Conservation (phyloP, 1,284 basidiomycete species). For the Entoloma clypeatum region DNA sequence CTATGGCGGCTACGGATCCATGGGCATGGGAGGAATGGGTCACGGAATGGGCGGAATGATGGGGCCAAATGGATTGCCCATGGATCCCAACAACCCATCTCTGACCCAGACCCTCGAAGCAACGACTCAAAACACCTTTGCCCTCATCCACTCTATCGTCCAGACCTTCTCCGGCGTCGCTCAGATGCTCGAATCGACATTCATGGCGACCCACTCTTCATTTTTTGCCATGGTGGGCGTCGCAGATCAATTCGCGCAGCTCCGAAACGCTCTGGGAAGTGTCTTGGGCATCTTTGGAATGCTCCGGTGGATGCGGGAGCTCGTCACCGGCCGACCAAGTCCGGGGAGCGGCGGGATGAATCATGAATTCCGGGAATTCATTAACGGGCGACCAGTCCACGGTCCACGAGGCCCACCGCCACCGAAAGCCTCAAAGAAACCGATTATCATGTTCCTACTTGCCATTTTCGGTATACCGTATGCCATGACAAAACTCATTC, state of each 20-base stretch:
- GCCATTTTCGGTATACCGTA: conserved; percentile 95
- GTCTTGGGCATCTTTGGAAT: conserved; percentile 92
- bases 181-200: conserved; percentile 97
- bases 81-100: conserved; percentile 52
- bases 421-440: conserved; percentile 79
- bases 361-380: conserved; percentile 66
- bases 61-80: conserved; percentile 45
- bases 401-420: conserved; percentile 42
- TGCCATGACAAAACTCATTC: conserved; percentile 89
- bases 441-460: conserved; percentile 91
- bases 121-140: conserved; percentile 90
- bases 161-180: conserved; percentile 95
- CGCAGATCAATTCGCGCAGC: conserved; percentile 89
- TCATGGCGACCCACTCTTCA: conserved; percentile 97
- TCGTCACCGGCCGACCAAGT: conserved; percentile 50
- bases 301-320: conserved; percentile 75
- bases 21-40: conserved; percentile 37
- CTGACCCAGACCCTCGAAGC: conserved; percentile 86
- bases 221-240: conserved; percentile 99
- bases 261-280: conserved; percentile 90
- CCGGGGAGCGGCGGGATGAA: conserved; percentile 35
- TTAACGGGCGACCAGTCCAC: conserved; percentile 61
- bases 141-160: conserved; percentile 91
- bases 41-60: conserved; percentile 41
- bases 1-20: conserved; percentile 40